Percentiles rank a stretch among this genome's conserved stretches.
Conservation (phyloP, 345 rosid genomes). For the Hypericum perforatum region DNA sequence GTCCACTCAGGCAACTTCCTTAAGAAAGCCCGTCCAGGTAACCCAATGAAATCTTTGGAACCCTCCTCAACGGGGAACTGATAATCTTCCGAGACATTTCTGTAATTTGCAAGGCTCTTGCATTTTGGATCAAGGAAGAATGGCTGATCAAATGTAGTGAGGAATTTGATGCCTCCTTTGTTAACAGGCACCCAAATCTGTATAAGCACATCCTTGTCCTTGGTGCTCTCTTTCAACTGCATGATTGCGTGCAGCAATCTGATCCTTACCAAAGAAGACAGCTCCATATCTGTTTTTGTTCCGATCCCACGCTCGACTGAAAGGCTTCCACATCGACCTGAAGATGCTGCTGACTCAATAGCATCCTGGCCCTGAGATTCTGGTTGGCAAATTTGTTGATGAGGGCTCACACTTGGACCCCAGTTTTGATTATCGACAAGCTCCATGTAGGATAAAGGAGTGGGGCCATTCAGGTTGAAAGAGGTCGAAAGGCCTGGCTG, state of each 20-base stretch:
- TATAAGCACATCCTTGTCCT: conserved; percentile 50
- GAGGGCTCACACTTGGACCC: conserved; percentile 14
- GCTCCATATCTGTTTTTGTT: conserved; percentile 26
- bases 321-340: conserved; percentile 21
- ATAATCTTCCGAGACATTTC: conserved; percentile 56
- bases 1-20: conserved; percentile 87
- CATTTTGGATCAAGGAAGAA: conserved; percentile 40
- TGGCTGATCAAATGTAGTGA: conserved; percentile 72
- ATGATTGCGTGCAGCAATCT: conserved; percentile 46
- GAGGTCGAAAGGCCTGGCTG: conserved; percentile 29
- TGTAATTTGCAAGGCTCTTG: conserved; percentile 52
- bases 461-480: conserved; percentile 16
- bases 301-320: conserved; percentile 55
- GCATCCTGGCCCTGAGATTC: conserved; percentile 19
- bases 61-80: conserved; percentile 65
- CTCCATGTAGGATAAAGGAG: conserved; percentile 21
- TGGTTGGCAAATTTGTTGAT: conserved; percentile 23
- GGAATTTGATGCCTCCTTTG: conserved; percentile 50
- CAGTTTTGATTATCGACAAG: conserved; percentile 5
- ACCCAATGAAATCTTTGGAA: conserved; percentile 49
- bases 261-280: conserved; percentile 41
- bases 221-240: conserved; percentile 42
- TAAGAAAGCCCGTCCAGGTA: conserved; percentile 79
- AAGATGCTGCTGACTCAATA: conserved; percentile 18
- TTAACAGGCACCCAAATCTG: conserved; percentile 84